Evolutionary conservation across 2,329 filamentous ascomycete genomes (phyloP), one percentile per base, ranked within the genome.

Genomic region (Botryotinia globosa): DNA sequence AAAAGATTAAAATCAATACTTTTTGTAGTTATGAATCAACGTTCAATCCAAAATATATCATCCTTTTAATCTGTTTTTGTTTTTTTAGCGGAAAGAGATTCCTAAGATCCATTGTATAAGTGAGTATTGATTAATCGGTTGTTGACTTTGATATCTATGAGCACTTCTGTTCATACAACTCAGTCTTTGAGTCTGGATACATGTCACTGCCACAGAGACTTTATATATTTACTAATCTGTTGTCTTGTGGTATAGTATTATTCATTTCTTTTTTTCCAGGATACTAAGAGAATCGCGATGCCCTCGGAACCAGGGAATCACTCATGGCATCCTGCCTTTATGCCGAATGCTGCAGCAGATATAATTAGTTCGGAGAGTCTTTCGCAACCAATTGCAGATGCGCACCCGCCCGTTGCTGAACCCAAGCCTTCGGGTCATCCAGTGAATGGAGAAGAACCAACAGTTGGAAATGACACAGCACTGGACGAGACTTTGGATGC

Each of bases 311-410:
- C 81, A 74, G 80, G 82, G 62, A 81, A 79, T 77, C 81, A 83
- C 75, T 82, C 84, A 73, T 87, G 85, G 85, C 82, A 87, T 81
- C 85, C 85, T 72, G 85, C 86, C 65, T 81, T 84, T 78, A 85
- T 85, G 85, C 85, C 86, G 74, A 82, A 87, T 77, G 79, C 81
- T 72, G 72, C 74, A 58, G 76, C 78, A 65, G 76, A 78, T 45
- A 56, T 74, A 74, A 73, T 75, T 62, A 71, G 73, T 56, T 44
- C 73, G 59, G 72, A 77, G 42, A 32, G 74, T 18, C 59, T 37
- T 29, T 29, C 58, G 25, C 42, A 54, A 58, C 20, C 45, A 64
- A 74, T 29, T 32, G 62, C 62, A 20, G 62, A 67, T 34, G 58
- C 71, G 39, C 65, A 74, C 39, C 51, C 54, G 25, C 45, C 44